Percentiles rank a stretch among this genome's conserved stretches.
Conservation (phyloP, 192 early-diverging fungal genomes). For the Dissophora globulifera region DNA sequence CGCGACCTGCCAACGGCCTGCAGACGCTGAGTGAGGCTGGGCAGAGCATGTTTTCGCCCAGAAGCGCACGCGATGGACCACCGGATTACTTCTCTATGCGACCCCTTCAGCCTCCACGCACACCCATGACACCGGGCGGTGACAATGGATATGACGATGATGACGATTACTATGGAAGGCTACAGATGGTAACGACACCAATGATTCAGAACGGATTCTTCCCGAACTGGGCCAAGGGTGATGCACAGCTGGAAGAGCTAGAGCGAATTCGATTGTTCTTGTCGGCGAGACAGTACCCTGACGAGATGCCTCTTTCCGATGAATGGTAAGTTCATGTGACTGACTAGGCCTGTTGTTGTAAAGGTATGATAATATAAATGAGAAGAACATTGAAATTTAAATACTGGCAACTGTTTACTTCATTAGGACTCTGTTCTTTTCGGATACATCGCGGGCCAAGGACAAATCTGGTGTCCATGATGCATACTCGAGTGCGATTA, state of each 20-base stretch:
- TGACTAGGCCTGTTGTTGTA: neutral
- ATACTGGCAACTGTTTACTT: no score
- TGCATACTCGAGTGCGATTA: conserved; percentile 59
- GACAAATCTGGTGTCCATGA: conserved; percentile 38
- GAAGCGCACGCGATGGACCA: conserved; percentile 18
- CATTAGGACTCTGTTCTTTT: conserved; percentile 55
- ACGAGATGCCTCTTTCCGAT: conserved; percentile 52
- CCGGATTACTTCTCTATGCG: conserved; percentile 51
- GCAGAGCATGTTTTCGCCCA: conserved; percentile 30
- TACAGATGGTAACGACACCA: conserved; percentile 52
- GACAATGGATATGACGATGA: conserved; percentile 44
- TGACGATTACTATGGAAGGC: conserved; percentile 45
- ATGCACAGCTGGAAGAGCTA: conserved; percentile 46
- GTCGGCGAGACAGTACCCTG: conserved; percentile 41
- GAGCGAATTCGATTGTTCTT: conserved; percentile 43
- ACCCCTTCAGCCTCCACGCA: conserved; percentile 36
- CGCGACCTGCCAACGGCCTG: conserved; percentile 34
- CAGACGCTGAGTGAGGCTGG: conserved; percentile 31
- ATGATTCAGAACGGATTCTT: conserved; percentile 54
- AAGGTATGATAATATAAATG: neutral
- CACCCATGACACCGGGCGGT: conserved; percentile 46
- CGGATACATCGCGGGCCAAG: conserved; percentile 56
- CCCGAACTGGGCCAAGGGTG: conserved; percentile 53
- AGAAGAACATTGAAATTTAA: no score
- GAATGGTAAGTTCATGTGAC: conserved; percentile 51